Percentiles rank a stretch among this genome's conserved stretches.
Conservation (phyloP, 495 filamentous ascomycete species). For the Podospora conica region DNA sequence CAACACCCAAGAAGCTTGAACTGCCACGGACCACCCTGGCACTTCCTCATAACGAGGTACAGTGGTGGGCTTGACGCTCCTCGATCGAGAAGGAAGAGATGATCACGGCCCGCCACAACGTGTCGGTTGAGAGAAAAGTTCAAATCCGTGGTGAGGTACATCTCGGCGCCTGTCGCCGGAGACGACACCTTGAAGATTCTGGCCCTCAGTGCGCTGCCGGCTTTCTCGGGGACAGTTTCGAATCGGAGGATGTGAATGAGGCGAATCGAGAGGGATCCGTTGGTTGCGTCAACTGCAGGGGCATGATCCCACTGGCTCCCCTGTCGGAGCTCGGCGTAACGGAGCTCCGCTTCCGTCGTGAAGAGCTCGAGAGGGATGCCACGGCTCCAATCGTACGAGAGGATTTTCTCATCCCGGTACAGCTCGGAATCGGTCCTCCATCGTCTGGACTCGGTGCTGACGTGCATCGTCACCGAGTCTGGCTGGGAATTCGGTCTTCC, state of each 20-base stretch:
- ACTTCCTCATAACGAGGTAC: not conserved
- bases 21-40: not conserved
- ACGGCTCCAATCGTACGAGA: not conserved
- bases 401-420: not conserved
- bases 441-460: not conserved
- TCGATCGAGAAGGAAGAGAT: not conserved
- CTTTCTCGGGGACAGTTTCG: not conserved
- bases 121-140: not conserved
- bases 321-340: not conserved
- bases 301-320: not conserved
- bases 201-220: not conserved
- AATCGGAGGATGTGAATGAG: not conserved
- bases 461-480: not conserved
- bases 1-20: not conserved
- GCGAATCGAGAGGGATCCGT: not conserved
- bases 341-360: not conserved
- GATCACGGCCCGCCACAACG: not conserved
- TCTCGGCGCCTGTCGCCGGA: not conserved
- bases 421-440: not conserved
- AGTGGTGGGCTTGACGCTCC: not conserved
- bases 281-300: not conserved
- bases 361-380: not conserved
- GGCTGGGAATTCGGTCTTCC: not conserved
- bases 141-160: not conserved
- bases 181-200: not conserved